These are phyloP conservation scores for Schizophyllum commune DNA, from an alignment of 1,284 basidiomycete species.

Conservation along the genomic window DNA sequence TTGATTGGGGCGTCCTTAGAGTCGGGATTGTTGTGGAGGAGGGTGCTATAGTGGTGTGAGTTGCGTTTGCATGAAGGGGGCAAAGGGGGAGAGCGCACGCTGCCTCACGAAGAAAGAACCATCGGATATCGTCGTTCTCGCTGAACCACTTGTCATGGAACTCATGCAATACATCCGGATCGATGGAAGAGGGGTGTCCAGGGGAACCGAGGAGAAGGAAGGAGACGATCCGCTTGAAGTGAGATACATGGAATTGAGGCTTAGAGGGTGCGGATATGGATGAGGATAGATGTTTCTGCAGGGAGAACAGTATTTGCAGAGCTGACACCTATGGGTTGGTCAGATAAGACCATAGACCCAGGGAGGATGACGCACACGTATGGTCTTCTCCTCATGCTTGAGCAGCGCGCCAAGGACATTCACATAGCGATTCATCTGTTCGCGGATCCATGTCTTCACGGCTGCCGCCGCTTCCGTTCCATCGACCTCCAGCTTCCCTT, in stretches of 20 bases:
- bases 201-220: constrained; percentile 62
- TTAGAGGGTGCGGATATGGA: constrained; percentile 36
- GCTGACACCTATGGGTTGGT: constrained; percentile 53
- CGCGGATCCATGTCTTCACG: constrained; percentile 73
- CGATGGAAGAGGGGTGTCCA: constrained; percentile 19
- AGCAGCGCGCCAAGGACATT: constrained; percentile 63
- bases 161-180: constrained; percentile 49
- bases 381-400: constrained; percentile 60
- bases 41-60: constrained; percentile 22
- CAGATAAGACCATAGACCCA: background rate
- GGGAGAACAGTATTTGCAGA: constrained; percentile 72
- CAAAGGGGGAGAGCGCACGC: constrained; percentile 39
- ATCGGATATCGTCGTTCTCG: constrained; percentile 85
- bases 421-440: constrained; percentile 59
- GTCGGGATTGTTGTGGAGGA: constrained; percentile 21
- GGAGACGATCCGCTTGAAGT: constrained; percentile 60
- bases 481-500: constrained; percentile 44
- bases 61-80: constrained; percentile 14
- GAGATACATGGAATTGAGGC: constrained; percentile 63
- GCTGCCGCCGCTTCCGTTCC: constrained; percentile 49
- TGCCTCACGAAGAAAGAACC: constrained; percentile 87
- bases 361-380: constrained; percentile 22
- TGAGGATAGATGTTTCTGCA: constrained; percentile 72
- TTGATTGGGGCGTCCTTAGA: constrained; percentile 48
- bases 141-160: constrained; percentile 71